Conservation (phyloP, 2,329 filamentous ascomycete species). For the Camillea tinctor region DNA sequence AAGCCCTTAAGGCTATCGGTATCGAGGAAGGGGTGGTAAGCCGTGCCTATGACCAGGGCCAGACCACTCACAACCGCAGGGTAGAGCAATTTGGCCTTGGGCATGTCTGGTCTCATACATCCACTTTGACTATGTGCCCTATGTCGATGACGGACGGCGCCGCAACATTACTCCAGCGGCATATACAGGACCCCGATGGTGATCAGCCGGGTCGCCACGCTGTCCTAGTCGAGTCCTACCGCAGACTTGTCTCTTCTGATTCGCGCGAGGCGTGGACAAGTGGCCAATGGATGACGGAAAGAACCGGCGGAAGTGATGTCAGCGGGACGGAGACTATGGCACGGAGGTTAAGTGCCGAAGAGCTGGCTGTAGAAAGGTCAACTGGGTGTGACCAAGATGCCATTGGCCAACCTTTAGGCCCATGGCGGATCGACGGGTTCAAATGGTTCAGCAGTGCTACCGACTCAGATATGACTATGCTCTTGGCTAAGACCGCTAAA, state of each 20-base stretch:
- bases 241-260: constrained; percentile 44
- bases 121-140: constrained; percentile 42
- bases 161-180: constrained; percentile 33
- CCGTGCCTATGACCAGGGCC: constrained; percentile 7
- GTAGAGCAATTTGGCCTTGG: constrained; percentile 13
- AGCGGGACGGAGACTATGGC: constrained; percentile 56
- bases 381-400: neutral
- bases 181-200: constrained; percentile 21
- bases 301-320: constrained; percentile 57
- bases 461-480: constrained; percentile 55
- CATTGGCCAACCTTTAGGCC: constrained; percentile 19
- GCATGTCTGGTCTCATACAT: constrained; percentile 10
- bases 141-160: constrained; percentile 54
- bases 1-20: constrained; percentile 15
- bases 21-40: constrained; percentile 15
- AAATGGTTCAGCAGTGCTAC: constrained; percentile 66
- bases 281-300: constrained; percentile 64
- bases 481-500: constrained; percentile 52
- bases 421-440: constrained; percentile 55
- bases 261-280: constrained; percentile 51
- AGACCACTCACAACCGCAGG: constrained; percentile 11
- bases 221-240: constrained; percentile 41
- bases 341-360: constrained; percentile 9
- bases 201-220: constrained; percentile 16
- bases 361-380: constrained; percentile 18